Evolutionary conservation across 78 protist genomes (phyloP), one percentile per base, ranked within the genome.

Genomic region (Cavenderia fasciculata): DNA sequence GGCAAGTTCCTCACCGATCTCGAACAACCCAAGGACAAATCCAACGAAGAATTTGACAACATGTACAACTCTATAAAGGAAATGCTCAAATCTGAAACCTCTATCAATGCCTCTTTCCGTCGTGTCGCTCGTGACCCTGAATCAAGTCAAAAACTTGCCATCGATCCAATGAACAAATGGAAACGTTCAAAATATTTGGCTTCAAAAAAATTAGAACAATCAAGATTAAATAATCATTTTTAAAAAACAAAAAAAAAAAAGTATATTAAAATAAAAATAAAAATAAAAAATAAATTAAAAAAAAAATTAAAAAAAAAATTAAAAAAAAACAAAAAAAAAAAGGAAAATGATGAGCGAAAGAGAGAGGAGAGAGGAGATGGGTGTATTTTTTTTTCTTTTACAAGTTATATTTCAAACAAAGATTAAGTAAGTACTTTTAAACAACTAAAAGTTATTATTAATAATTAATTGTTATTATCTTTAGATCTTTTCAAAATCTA

Each of bases 1-100:
- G 68, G 74, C 29, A 62, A 49, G 54, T 77, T 77, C 87, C 87
- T 77, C 54, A 62, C 44, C 36, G 87, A 77, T 44, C 40, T 77
- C 18, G 87, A 77, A 0, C 41, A 62, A 34, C 87, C 87, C 46
- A 33, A 54, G 40, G 36, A 59, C 38, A 43, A 47, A n/a, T n/a
- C 33, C 1, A 29, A 63, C 18, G 54, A 63, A 21, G 38, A 2
- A 4, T 43, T 47, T 5, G 44, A 40, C 6, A 4, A 38, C 25
- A 5, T 63, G 4, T 63, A 27, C 47, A 8, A 63, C 31, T 40
- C 72, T 40, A 33, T 63, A 18, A 43, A 47, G 18, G 18, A 3
- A 11, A 3, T 63, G 14, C 51, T 38, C 4, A 49, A 49, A 14
- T 21, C 7, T n/a, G 72, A 63, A 8, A 27, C 2, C 18, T 33